These are phyloP conservation scores for Aureobasidium sp. DNA, from an alignment of 2,329 filamentous ascomycete species.

Conservation along the genomic window DNA sequence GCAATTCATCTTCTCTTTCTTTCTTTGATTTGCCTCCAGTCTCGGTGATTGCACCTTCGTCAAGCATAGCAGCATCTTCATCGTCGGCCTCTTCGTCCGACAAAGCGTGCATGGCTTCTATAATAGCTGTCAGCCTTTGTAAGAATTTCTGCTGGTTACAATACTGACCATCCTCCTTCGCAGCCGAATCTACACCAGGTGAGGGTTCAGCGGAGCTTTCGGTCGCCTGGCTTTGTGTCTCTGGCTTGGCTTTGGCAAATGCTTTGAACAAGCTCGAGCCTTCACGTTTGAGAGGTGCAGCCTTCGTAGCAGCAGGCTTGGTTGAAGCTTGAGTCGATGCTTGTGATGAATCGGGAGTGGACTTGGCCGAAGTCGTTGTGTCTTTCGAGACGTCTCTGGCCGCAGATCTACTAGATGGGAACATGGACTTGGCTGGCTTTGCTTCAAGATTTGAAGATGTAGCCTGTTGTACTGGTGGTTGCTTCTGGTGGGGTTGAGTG, in stretches of 20 bases:
- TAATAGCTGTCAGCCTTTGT: constrained; percentile 14
- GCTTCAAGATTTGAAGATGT: constrained; percentile 18
- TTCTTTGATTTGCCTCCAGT: constrained; percentile 42
- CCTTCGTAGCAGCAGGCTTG: constrained; percentile 34
- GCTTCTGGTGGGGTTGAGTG: constrained; percentile 36
- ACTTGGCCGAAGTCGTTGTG: constrained; percentile 33
- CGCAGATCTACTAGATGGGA: constrained; percentile 19
- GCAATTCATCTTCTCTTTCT: constrained; percentile 59
- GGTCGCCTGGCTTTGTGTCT: constrained; percentile 36
- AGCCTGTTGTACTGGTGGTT: constrained; percentile 27
- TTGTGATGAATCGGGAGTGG: constrained; percentile 27
- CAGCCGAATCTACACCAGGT: constrained; percentile 28
- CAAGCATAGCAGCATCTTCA: constrained; percentile 31
- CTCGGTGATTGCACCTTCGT: constrained; percentile 19
- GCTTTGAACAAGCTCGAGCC: constrained; percentile 67
- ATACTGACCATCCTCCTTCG: constrained; percentile 14
- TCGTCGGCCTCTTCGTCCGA: constrained; percentile 51
- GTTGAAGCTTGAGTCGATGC: constrained; percentile 26
- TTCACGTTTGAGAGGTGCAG: constrained; percentile 49
- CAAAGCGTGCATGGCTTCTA: constrained; percentile 29
- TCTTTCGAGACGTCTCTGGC: constrained; percentile 28
- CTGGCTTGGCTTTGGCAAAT: constrained; percentile 63
- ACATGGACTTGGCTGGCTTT: constrained; percentile 20
- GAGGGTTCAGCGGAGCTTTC: constrained; percentile 33
- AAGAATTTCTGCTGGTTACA: background rate